Base-by-base conservation (phyloP, 768 basidiomycete species). In the Scleroderma citrinum region DNA sequence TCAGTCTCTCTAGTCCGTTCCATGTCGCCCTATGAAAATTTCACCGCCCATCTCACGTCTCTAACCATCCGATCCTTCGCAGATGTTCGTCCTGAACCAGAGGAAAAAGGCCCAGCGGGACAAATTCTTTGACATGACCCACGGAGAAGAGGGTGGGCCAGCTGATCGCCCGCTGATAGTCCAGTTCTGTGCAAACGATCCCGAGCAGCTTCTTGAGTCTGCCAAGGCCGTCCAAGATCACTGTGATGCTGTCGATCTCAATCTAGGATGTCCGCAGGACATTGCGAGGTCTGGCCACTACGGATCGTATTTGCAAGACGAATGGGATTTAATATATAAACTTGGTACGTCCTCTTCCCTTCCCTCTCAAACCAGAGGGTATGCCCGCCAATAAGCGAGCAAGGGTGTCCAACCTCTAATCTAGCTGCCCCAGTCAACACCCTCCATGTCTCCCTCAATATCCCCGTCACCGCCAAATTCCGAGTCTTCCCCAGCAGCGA, bases 401-500 rank as follows among this genome's bases (percentile, higher is more conserved):
- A 13, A 14, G n/a, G 4, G 5, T 35, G 14, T 35, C 34, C n/a
- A 20, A 21, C 38, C 10, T 39, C 38, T 21, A 21, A 21, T 39
- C 38, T 39, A 39, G 19, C 38, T 12, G 19, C 7, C 38, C 8
- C 59, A 96, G 95, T 98, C 64, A 88, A 87, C 52, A 91, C 72
- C 3, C 74, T 99, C 1, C 94, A 97, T 62, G 66, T 70, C 31
- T 87, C 93, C 56, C 80, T 99, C 6, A 75, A 78, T 2, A 72
- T 96, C n/a, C 96, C 96, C 2, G 92, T 98, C 2, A 96, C 93
- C 0, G 96, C 92, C 39, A 98, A 99, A 63, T 96, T 97, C 67
- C 82, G 96, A 7, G 83, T 95, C 2, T 97, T 94, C 64, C 80
- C 87, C 1, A 82, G 83, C 0, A 65, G 90, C 23, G 86, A 89